Conservation (phyloP, 148 eudicot species). For the Agrostemma githago region DNA sequence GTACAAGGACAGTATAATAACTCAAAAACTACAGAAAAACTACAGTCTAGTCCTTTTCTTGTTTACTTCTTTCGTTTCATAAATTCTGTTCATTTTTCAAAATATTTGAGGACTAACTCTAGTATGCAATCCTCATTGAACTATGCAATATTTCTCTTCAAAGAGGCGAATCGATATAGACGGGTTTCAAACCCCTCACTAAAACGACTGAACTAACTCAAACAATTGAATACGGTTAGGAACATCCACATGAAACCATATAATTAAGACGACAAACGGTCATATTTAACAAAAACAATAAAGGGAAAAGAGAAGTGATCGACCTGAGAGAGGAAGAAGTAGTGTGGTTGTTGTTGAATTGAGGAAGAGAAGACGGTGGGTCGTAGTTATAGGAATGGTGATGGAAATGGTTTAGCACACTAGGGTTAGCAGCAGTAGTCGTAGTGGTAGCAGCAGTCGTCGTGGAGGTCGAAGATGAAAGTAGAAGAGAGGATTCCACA, state of each 20-base stretch:
- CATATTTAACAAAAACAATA: too few relatives aligned
- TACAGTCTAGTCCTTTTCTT: background rate
- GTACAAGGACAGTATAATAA: too few relatives aligned
- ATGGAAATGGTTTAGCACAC: conserved; percentile 7
- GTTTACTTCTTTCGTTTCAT: background rate
- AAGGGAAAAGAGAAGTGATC: background rate
- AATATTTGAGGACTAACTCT: background rate
- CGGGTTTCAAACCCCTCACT: too few relatives aligned
- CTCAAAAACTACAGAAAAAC: too few relatives aligned
- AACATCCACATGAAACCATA: background rate
- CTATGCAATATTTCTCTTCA: too few relatives aligned
- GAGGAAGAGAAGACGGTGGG: conserved; percentile 15
- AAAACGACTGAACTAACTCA: background rate
- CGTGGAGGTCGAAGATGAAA: background rate
- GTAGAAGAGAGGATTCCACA: conserved; percentile 56
- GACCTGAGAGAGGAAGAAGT: conserved; percentile 13
- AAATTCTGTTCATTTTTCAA: background rate
- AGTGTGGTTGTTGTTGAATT: background rate
- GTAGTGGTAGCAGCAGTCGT: background rate
- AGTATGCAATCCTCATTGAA: background rate
- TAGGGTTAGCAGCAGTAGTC: conserved; percentile 12
- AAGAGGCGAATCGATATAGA: background rate
- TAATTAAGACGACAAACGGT: background rate
- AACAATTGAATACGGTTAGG: too few relatives aligned
- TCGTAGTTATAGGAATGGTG: conserved; percentile 21